phyloP scores from a whole-genome alignment of 2,329 filamentous ascomycete species.

The Fusarium haematococcum region DNA sequence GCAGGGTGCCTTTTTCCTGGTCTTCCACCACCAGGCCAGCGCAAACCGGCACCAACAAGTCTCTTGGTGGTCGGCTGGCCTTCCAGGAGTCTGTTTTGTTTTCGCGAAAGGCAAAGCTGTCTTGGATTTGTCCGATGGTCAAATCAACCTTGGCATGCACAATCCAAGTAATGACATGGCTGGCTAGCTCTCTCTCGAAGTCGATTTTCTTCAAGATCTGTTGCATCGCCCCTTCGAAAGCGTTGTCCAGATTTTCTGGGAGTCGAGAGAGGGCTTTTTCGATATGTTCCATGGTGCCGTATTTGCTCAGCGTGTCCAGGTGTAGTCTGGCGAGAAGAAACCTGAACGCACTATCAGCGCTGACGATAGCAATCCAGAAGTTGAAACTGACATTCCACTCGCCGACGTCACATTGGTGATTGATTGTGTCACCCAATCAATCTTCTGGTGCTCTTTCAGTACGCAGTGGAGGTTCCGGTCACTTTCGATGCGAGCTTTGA shows the following conservation, averaged over 20 bases:
- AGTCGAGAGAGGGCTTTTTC: not conserved
- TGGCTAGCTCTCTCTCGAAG: not conserved
- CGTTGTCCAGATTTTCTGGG: not conserved
- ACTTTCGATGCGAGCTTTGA: not conserved
- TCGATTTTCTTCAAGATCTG: not conserved
- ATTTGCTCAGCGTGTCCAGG: not conserved
- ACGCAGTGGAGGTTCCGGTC: not conserved
- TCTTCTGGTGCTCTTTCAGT: not conserved
- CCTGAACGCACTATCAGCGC: not conserved
- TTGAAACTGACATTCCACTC: not conserved
- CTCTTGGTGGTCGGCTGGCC: too few species aligned
- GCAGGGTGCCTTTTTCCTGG: too few species aligned
- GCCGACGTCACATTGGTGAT: not conserved
- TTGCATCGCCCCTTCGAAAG: not conserved
- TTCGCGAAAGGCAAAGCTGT: not conserved
- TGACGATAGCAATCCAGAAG: too few species aligned
- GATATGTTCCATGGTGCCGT: not conserved
- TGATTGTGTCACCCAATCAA: not conserved
- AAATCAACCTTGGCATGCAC: not conserved
- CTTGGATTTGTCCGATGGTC: not conserved
- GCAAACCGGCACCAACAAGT: too few species aligned
- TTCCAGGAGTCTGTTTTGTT: too few species aligned
- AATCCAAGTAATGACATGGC: not conserved
- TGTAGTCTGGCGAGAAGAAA: not conserved
- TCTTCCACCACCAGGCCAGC: too few species aligned